phyloP scores from a whole-genome alignment of 768 basidiomycete species.

The Xanthoconium stramineum region DNA sequence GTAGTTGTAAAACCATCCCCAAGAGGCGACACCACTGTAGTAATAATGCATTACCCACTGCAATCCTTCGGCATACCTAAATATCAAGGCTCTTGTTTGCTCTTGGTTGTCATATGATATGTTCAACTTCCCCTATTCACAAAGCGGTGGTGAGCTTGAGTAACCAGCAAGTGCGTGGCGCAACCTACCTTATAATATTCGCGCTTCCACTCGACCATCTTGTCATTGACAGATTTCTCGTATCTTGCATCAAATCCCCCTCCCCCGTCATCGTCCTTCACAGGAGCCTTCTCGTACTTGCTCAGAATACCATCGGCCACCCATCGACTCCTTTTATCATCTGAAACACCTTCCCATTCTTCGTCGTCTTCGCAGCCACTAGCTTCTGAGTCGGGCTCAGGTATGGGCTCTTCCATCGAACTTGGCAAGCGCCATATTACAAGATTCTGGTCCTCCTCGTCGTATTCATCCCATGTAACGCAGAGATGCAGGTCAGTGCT shows the following conservation, averaged over 20 bases:
- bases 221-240: conserved; percentile 68
- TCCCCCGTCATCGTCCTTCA: conserved; percentile 65
- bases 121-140: conserved; percentile 74
- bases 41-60: conserved; percentile 99
- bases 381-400: conserved; percentile 31
- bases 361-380: conserved; percentile 49
- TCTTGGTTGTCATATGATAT: conserved; percentile 71
- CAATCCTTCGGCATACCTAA: conserved; percentile 85
- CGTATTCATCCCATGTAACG: conserved; percentile 92
- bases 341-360: conserved; percentile 48
- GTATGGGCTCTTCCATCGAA: conserved; percentile 33
- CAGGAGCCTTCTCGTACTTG: conserved; percentile 86
- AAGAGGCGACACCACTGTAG: conserved; percentile 94
- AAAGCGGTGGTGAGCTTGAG: conserved; percentile 12
- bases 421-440: conserved; percentile 65
- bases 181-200: conserved; percentile 86
- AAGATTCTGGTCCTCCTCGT: conserved; percentile 76
- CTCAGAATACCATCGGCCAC: conserved; percentile 81
- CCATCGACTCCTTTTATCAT: conserved; percentile 58
- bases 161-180: neutral
- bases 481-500: conserved; percentile 74
- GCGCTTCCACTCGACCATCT: conserved; percentile 92
- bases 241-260: conserved; percentile 78
- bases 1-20: conserved; percentile 99
- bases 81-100: conserved; percentile 67